Evolutionary conservation across 805 yeast genomes (phyloP).

Genomic region (Yamadazyma sp.): DNA sequence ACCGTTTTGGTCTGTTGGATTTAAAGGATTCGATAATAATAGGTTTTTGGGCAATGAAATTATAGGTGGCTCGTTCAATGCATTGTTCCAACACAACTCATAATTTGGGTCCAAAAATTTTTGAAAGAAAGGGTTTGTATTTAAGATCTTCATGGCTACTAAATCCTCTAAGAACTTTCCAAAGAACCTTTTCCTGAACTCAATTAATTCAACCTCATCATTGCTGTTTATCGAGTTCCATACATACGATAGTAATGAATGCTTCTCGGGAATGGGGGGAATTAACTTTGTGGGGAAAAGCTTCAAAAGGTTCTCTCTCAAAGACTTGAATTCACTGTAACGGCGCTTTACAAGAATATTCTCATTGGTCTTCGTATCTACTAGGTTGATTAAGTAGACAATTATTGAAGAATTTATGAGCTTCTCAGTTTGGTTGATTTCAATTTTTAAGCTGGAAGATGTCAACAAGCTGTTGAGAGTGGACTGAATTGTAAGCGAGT

Average conservation of each 20-base stretch:
- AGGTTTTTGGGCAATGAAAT: slow-evolving; percentile 47
- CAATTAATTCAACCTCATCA: slow-evolving; percentile 41
- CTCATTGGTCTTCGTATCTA: slow-evolving; percentile 5
- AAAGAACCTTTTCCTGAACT: slow-evolving; percentile 48
- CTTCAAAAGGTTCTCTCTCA: slow-evolving; percentile 36
- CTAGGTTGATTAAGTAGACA: slow-evolving; percentile 35
- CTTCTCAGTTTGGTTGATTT: slow-evolving; percentile 35
- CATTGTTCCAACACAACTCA: slow-evolving; percentile 51
- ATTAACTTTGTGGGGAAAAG: slow-evolving; percentile 41
- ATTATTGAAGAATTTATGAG: slow-evolving; percentile 36
- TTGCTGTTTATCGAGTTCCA: slow-evolving; percentile 39
- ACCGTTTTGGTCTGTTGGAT: slow-evolving; percentile 55
- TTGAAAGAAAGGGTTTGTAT: slow-evolving; percentile 37
- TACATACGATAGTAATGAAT: slow-evolving; percentile 45
- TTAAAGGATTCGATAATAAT: slow-evolving; percentile 48
- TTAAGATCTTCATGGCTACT: slow-evolving; percentile 25
- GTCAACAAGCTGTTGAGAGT: slow-evolving; percentile 24
- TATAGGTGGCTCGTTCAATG: slow-evolving; percentile 47
- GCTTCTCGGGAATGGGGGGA: slow-evolving; percentile 49
- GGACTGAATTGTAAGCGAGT: slow-evolving; percentile 30
- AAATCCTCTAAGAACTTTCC: slow-evolving; percentile 44
- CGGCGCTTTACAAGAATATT: slow-evolving; percentile 39
- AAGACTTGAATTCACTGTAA: slow-evolving; percentile 44
- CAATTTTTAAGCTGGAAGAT: slow-evolving; percentile 24
- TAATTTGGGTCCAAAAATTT: slow-evolving; percentile 53